These are phyloP conservation scores for Herpetospermum pedunculosum DNA, from an alignment of 306 rosid species.

Conservation along the genomic window DNA sequence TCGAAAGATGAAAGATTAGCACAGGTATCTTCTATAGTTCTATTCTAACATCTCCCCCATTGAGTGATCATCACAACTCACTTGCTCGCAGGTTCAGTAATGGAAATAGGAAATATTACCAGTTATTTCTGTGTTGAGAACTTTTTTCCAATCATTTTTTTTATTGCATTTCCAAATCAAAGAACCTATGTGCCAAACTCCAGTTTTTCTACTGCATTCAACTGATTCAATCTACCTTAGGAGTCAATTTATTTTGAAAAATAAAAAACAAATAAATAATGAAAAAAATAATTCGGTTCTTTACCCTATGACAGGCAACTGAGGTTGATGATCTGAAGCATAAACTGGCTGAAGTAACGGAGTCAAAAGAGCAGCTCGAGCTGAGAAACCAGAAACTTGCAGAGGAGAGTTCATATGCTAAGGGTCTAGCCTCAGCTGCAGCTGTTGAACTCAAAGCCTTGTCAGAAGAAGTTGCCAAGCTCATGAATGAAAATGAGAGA, in stretches of 20 bases:
- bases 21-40: constrained; percentile 37
- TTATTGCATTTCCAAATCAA: not conserved
- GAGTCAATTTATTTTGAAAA: not conserved
- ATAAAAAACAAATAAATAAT: not conserved
- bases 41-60: not conserved
- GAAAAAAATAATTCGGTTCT: not conserved
- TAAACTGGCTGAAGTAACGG: constrained; percentile 46
- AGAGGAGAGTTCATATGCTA: constrained; percentile 93
- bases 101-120: not conserved
- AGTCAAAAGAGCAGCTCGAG: constrained; percentile 68
- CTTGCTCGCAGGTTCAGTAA: not conserved
- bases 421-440: constrained; percentile 98
- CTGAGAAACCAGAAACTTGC: constrained; percentile 72
- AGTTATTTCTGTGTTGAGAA: not conserved
- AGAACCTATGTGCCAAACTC: not conserved
- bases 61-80: not conserved
- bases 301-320: constrained; percentile 25
- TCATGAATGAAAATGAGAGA: constrained; percentile 81
- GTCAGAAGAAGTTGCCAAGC: constrained; percentile 93
- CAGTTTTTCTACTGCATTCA: not conserved
- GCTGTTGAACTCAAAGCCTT: constrained; percentile 96
- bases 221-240: not conserved
- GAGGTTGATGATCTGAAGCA: constrained; percentile 68
- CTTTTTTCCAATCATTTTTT: not conserved
- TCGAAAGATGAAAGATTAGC: constrained; percentile 27